Evolutionary conservation across 2,329 filamentous ascomycete species (phyloP), one percentile per base, ranked within the genome.

Genomic region (Arachnopeziza araneosa): DNA sequence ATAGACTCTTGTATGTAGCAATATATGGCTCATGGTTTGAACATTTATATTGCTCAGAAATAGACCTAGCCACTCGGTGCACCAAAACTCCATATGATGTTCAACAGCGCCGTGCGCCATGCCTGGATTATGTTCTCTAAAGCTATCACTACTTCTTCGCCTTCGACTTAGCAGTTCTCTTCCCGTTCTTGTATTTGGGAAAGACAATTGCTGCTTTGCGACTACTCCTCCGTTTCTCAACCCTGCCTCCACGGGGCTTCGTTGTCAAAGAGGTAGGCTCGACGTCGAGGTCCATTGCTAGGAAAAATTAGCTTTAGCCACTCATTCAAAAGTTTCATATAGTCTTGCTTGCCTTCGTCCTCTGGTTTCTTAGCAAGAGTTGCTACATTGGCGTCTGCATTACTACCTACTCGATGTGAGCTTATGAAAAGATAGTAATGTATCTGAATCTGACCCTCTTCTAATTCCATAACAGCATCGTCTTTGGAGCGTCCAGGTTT

Each of bases 161-260:
- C 58, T 63, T 68, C 2, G 62, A 54, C 50, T 63, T 66, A 30
- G 76, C 79, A 64, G 74, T 74, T 57, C 74, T 76, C 64, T 77
- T 72, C 63, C 78, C 78, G 60, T 83, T 80, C 63, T 79, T 79
- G 70, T 81, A 85, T 68, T 80, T 84, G 57, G 78, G 78, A 63
- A 87, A 88, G 23, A 85, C 82, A 62, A 87, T 86, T 50, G 79
- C 76, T 66, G 80, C 83, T 72, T 80, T 83, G n/a, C 68, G 66
- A 55, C 67, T 67, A 55, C 60, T 76, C 67, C 76, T 80, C 70
- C 79, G 78, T 78, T 86, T 87, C 72, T 80, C 77, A 57, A 85
- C 76, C 67, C 80, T 79, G 71, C 78, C 80, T 75, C 79, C 84
- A 63, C 74, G 71, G 17, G 75, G 69, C 62, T 73, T 76, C 23